Base-by-base conservation (phyloP, 176 grass and related monocot species). In the Cenchrus americanus region DNA sequence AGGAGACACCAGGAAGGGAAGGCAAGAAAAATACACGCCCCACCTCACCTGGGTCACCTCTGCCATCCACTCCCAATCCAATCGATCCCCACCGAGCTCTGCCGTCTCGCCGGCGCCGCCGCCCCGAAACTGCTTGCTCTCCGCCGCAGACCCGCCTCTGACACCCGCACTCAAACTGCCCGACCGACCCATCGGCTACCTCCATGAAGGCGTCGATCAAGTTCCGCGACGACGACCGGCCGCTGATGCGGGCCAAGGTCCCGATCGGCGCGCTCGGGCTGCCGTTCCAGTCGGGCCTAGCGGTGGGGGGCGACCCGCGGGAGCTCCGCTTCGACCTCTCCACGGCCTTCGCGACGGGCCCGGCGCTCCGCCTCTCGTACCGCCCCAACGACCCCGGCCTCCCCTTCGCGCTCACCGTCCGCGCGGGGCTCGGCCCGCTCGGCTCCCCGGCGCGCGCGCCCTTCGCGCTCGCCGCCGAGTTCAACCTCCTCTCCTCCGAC, bases 151-250 rank as follows among this genome's bases (percentile, higher is more conserved):
- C 5, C 10, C 48, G 27, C 62, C 55, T 2, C 58, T 10, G 23
- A 37, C 58, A 11, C n/a, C n/a, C 7, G 21, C 58, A 11, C 2
- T 12, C 19, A 0, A 18, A 7, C 14, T 30, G 12, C 21, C 68
- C 13, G 14, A n/a, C 2, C 22, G 32, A 8, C 11, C 47, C 1
- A 27, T 54, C 10, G 21, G 18, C 26, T 8, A 30, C 8, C 10
- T 15, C 57, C 66, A 97, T 94, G 95, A 97, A 97, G 90, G 88
- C 90, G 23, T 97, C 92, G 53, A 84, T 97, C 92, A 93, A 89
- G 79, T 93, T 97, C 83, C 90, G 90, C 34, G 92, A 94, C 75
- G 90, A 97, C 14, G 84, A 89, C 51, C 86, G 89, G 21, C 88
- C 90, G 22, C 75, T 94, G 78, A 48, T 97, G 73, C 92, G 92